These are phyloP conservation scores for Diplocarpon mali DNA, from an alignment of 2,329 filamentous ascomycete species.

Conservation along the genomic window DNA sequence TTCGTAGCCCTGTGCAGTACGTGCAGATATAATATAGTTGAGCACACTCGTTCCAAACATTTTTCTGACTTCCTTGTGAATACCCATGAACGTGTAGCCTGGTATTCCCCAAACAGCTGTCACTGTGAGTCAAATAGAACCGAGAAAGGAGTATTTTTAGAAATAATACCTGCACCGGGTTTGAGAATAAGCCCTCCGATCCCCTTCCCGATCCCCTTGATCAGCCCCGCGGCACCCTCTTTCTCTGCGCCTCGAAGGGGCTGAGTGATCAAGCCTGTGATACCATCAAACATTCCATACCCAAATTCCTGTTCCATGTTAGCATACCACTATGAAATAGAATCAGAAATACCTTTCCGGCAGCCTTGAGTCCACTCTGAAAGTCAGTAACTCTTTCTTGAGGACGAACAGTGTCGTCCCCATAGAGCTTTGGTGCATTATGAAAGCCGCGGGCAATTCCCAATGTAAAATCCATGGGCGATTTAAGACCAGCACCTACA, in stretches of 20 bases:
- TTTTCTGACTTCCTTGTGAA: slow-evolving; percentile 67
- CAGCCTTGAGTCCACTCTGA: slow-evolving; percentile 49
- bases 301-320: slow-evolving; percentile 41
- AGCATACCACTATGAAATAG: background rate
- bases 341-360: slow-evolving; percentile 27
- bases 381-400: slow-evolving; percentile 50
- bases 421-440: slow-evolving; percentile 54
- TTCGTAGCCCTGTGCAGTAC: slow-evolving; percentile 63
- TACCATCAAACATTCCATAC: slow-evolving; percentile 52
- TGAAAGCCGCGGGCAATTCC: slow-evolving; percentile 58
- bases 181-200: slow-evolving; percentile 74
- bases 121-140: slow-evolving; percentile 1
- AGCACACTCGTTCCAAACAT: slow-evolving; percentile 58
- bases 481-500: slow-evolving; percentile 59
- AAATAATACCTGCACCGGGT: slow-evolving; percentile 57
- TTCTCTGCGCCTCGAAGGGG: slow-evolving; percentile 50
- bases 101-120: slow-evolving; percentile 57
- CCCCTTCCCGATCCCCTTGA: slow-evolving; percentile 75
- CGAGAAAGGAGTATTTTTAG: background rate
- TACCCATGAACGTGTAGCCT: slow-evolving; percentile 72
- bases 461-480: slow-evolving; percentile 37
- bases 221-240: slow-evolving; percentile 52
- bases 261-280: slow-evolving; percentile 49
- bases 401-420: slow-evolving; percentile 54
- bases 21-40: slow-evolving; percentile 69